Percentiles rank a stretch among this genome's conserved stretches.
These are phyloP conservation scores for Tritrichomonas foetus DNA, from an alignment of 208 protist genomes.

Conservation along the genomic window DNA sequence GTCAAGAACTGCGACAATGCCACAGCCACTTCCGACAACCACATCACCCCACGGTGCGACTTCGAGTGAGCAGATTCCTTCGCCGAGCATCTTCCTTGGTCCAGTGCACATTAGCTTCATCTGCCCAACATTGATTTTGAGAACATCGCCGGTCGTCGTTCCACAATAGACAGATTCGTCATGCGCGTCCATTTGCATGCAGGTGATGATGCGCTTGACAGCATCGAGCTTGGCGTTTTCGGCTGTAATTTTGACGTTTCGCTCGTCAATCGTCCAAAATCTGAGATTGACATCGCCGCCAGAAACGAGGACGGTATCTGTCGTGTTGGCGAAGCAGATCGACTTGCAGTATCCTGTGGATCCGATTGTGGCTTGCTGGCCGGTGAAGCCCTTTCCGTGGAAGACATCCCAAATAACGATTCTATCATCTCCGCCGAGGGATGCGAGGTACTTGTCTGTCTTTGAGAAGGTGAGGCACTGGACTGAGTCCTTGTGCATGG, in stretches of 20 bases:
- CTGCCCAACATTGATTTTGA: conserved; percentile 63
- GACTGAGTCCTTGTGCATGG: conserved; percentile 83
- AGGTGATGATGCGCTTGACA: conserved; percentile 62
- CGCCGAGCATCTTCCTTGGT: conserved; percentile 45
- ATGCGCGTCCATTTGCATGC: conserved; percentile 6
- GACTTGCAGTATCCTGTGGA: neutral
- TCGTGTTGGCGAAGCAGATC: conserved; percentile 75
- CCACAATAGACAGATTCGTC: conserved; percentile 73
- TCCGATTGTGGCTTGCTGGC: conserved; percentile 37
- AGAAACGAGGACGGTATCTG: conserved; percentile 72
- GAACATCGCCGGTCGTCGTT: conserved; percentile 77
- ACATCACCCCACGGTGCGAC: conserved; percentile 60
- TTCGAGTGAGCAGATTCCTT: conserved; percentile 42
- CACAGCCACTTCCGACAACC: conserved; percentile 73
- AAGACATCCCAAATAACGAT: conserved; percentile 79
- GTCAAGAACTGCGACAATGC: conserved; percentile 75
- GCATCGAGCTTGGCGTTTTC: conserved; percentile 76
- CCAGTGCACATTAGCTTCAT: conserved; percentile 43
- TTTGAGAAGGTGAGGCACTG: conserved; percentile 78
- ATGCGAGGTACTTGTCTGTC: conserved; percentile 75
- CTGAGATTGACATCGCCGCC: conserved; percentile 71
- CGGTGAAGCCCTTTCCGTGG: neutral
- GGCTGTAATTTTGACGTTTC: conserved; percentile 72
- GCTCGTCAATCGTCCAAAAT: conserved; percentile 77
- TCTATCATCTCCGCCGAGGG: conserved; percentile 77